phyloP scores from a whole-genome alignment of 1,284 basidiomycete genomes.

The Stereum hirsutum region DNA sequence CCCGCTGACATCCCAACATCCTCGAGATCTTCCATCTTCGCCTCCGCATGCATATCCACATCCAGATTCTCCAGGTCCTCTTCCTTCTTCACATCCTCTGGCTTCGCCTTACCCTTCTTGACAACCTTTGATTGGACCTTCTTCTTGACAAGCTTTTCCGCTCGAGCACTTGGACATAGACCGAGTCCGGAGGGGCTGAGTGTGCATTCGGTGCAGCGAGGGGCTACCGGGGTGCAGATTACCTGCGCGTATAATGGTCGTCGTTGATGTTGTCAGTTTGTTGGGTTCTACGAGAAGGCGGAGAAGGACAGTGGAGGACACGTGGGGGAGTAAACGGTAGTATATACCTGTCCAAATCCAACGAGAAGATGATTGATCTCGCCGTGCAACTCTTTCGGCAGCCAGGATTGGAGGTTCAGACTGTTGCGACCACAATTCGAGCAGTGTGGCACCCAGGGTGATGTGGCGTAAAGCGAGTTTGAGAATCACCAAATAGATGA shows the following conservation, averaged over 20 bases:
- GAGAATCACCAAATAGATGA: too few relatives aligned
- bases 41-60: too few relatives aligned
- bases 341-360: constrained; percentile 81
- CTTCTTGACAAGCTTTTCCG: constrained; percentile 20
- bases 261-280: neutral
- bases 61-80: too few relatives aligned
- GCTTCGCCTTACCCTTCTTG: too few relatives aligned
- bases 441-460: neutral
- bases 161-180: constrained; percentile 62
- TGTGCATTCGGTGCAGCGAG: constrained; percentile 75
- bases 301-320: neutral
- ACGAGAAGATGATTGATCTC: constrained; percentile 87
- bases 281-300: too few relatives aligned
- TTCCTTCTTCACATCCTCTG: too few relatives aligned
- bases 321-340: neutral
- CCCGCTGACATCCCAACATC: too few relatives aligned
- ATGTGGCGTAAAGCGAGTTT: neutral
- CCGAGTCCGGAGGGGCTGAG: constrained; percentile 34
- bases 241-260: constrained; percentile 28
- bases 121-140: too few relatives aligned
- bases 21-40: too few relatives aligned
- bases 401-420: constrained; percentile 86
- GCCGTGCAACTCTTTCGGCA: constrained; percentile 70
- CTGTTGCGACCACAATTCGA: constrained; percentile 24
- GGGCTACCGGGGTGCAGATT: constrained; percentile 77